phyloP scores from a whole-genome alignment of 73 alveolate species.

The Uronychia binucleata region DNA sequence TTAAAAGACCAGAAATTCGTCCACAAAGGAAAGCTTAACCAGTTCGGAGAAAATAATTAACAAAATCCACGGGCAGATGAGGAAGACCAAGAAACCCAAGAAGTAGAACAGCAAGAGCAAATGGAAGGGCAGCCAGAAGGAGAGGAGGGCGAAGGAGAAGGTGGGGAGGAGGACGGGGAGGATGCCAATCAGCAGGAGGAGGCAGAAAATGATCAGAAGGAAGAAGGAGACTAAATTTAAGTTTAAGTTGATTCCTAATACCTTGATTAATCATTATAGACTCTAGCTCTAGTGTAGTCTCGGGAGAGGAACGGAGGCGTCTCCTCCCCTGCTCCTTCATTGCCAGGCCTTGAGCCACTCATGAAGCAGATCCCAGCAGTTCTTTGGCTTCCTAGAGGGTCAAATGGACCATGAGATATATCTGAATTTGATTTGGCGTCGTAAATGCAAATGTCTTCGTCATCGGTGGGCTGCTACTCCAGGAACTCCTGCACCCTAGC shows the following conservation, averaged over 20 bases:
- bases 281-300: neutral
- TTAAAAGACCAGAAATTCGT: conserved; percentile 21
- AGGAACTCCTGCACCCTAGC: neutral
- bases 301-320: neutral
- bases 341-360: neutral
- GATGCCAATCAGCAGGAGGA: neutral
- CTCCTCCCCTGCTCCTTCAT: neutral
- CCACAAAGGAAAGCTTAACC: conserved; percentile 6
- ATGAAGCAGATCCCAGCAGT: neutral
- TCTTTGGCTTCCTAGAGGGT: neutral
- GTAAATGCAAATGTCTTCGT: too few species aligned
- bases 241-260: neutral
- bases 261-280: neutral
- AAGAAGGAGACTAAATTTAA: neutral
- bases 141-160: conserved; percentile 17
- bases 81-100: conserved; percentile 5
- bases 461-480: neutral
- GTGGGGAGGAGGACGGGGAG: neutral
- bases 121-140: conserved; percentile 13
- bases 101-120: conserved; percentile 1
- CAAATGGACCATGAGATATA: too few species aligned
- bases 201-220: neutral
- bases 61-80: conserved; percentile 8
- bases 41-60: conserved; percentile 38
- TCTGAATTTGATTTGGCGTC: too few species aligned